Base-by-base conservation (phyloP, 345 rosid genomes). In the Boechera stricta region DNA sequence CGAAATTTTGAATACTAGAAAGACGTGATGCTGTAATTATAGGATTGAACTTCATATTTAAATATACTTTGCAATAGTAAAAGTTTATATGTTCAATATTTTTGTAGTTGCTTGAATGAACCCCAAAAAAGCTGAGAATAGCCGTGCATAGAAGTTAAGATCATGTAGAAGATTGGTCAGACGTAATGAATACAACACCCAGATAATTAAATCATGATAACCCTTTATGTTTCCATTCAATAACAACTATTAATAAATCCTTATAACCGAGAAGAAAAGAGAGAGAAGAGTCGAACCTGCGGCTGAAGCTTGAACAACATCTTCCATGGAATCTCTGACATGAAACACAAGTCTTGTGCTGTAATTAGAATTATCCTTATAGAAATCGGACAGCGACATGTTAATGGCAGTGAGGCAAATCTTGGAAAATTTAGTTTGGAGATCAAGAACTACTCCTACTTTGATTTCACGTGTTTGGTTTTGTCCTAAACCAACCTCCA, bases 361-460 rank as follows among this genome's bases (percentile, higher is more conserved):
- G 70, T 72, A 81, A 67, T 71, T 10, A 54, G 67, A 15, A 56
- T 83, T 38, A 21, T 3, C 7, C n/a, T 66, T 26, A 18, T 81
- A 81, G 45, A 81, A 83, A 58, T 83, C 79, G 0, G 52, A 24
- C 71, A 73, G 38, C 18, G 87, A 75, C 73, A 77, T 56, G 26
- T 69, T 67, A 2, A 84, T 66, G 31, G 67, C 74, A 49, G 58
- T 68, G 53, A 60, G 32, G 9, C 70, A 79, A 18, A 77, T 49
- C 21, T 59, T 62, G 53, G 83, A 79, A 51, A 72, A 54, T 0
- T 5, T 15, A 1, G 82, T 68, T 29, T 62, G 31, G 72, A 76
- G 56, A 67, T 84, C 80, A 70, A 81, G 82, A 73, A 84, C 75
- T 24, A 79, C 82, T 1, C 87, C 85, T 35, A 84, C 77, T 64